Base-by-base conservation (phyloP, 345 rosid species). In the Hibiscus syriacus region DNA sequence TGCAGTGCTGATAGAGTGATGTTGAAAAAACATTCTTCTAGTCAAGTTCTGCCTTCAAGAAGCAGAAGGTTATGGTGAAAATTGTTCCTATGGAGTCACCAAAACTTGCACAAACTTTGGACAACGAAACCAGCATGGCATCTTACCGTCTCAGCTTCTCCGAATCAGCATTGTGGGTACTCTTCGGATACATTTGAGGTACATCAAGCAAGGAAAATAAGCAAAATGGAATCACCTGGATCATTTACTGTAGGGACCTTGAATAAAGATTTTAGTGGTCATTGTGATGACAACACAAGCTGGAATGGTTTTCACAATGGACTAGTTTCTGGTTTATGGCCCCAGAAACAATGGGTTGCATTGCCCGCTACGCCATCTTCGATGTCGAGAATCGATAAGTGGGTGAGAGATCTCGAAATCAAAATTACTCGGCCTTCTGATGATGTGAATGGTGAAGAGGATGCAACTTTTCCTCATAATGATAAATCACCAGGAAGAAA, bases 1-100 rank as follows among this genome's bases (percentile, higher is more conserved):
- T 71, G 72, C 54, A 90, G 96, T 71, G 97, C 98, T 17, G 98
- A 93, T 70, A 77, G 82, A 80, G 98, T 90, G 70, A 90, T 93
- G 90, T 80, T 93, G 69, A 87, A 86, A 86, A 93, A 87, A 78
- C 94, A 85, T 65, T 90, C 98, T 9, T 89, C 97, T 0, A 90
- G 90, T 83, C 98, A 93, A 76, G 80, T 93, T 71, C 84, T 90
- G 25, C 97, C 39, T 7, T 36, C 39, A 36, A 36, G 39, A 36
- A 36, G 39, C 39, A 36, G 9, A 36, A 36, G 39, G 39, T 36
- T 36, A 36, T 36, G 39, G 39, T 36, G 39, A 11, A 8, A 36
- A 36, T 36, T 36, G 39, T 97, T 6, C 90, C 98, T 0, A 85
- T 90, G 99, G 99, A 94, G 99, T 76, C 97, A 90, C 67, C 77